Base-by-base conservation (phyloP, 331 rosid species). In the Malus hybrid region DNA sequence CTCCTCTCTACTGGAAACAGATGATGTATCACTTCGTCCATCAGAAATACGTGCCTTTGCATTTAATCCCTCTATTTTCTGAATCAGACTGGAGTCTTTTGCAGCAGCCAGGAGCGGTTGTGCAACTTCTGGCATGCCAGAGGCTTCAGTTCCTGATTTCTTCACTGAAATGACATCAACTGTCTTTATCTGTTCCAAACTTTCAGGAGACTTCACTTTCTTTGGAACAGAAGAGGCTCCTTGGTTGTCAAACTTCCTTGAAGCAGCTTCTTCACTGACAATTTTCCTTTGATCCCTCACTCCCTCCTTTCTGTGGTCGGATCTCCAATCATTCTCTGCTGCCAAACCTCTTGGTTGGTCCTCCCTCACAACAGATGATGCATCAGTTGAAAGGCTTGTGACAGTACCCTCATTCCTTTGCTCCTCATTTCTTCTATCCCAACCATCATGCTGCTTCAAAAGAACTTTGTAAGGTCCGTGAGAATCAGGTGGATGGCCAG, bases 51-150 rank as follows among this genome's bases (percentile, higher is more conserved):
- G 89, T 32, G 90, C 92, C 84, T 92, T 94, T 68, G 96, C 96
- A 90, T 94, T 94, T 77, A 94, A 83, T 80, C 97, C 95, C 87
- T 92, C 95, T 79, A 94, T 90, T 81, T 90, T 92, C 80, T 82
- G 92, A 75, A 94, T 90, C 82, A 94, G 69, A 81, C 89, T 86
- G 74, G 95, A 68, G 74, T 90, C 95, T 82, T 87, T 92, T 16
- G 84, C 75, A 67, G 82, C 83, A 85, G 86, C 77, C 39, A 83
- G 68, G 71, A 46, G 83, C n/a, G 86, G 44, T 30, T 80, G 77
- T 67, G 83, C 63, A 33, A 53, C 78, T 75, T 90, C 88, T 55
- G 82, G 79, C 69, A 66, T 36, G 79, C 82, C 83, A 75, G 86
- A 71, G 77, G 87, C 70, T 72, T 66, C 79, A 39, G 58, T 63